phyloP scores from a whole-genome alignment of 1,284 basidiomycete species.

The Irpex lacteus region DNA sequence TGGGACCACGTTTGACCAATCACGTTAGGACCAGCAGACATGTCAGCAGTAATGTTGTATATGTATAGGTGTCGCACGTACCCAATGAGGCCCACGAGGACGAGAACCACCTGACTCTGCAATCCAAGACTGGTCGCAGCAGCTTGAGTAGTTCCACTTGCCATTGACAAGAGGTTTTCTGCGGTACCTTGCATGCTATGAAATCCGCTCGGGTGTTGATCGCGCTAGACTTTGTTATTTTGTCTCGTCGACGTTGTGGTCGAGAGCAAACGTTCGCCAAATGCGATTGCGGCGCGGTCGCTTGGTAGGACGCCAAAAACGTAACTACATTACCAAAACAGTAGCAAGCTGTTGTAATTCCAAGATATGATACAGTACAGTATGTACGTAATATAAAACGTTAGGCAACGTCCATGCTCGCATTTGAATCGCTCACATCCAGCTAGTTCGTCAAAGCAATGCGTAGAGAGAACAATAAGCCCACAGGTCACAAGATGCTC shows the following conservation, averaged over 20 bases:
- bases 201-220: too few relatives aligned
- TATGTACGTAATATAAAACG: not conserved
- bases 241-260: too few relatives aligned
- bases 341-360: not conserved
- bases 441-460: not conserved
- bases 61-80: constrained; percentile 23
- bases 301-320: too few relatives aligned
- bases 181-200: not conserved
- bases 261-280: too few relatives aligned
- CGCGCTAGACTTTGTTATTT: too few relatives aligned
- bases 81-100: constrained; percentile 70
- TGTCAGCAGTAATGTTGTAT: too few relatives aligned
- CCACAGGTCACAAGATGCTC: constrained; percentile 14
- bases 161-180: not conserved
- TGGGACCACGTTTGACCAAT: not conserved
- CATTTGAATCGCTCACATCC: not conserved
- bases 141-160: not conserved
- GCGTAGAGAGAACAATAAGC: not conserved
- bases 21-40: too few relatives aligned
- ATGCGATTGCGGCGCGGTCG: too few relatives aligned
- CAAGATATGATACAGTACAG: not conserved
- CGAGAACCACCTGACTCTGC: constrained; percentile 47
- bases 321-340: not conserved
- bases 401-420: not conserved
- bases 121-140: not conserved